Evolutionary conservation across 345 rosid genomes (phyloP), one percentile per base, ranked within the genome.

Genomic region (Rhizophora apiculata): DNA sequence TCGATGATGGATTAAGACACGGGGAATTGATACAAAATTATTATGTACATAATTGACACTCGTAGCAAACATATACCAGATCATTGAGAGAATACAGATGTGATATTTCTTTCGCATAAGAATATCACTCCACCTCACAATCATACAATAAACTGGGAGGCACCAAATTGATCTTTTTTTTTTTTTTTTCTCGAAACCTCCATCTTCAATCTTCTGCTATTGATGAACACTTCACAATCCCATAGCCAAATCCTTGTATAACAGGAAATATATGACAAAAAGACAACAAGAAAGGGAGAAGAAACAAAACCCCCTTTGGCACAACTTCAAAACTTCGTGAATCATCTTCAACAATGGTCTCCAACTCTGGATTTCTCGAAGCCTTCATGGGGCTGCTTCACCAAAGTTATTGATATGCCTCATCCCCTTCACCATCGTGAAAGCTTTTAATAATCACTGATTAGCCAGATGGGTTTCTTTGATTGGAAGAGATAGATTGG

Each of bases 291-390:
- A 78, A 26, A 61, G 87, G 89, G 62, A 81, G 83, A 80, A 83
- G 49, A 64, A 81, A 72, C 18, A 78, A 74, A 43, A 79, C 43
- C 60, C 76, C 60, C 52, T 80, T 81, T 0, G 79, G 78, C 6
- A 69, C 72, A 48, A 65, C 62, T 54, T 52, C 36, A 62, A 29
- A 43, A 53, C 64, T 37, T 61, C 70, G 48, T 51, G 75, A 32
- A 60, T 78, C 80, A 60, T 85, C 87, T 78, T 85, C 85, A 34
- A 69, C 39, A 74, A 83, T 85, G 6, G 89, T 80, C 76, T 85
- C 85, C 29, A 85, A 70, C 69, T 67, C 75, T 18, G 85, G 82
- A 63, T 5, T 57, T 49, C 43, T 69, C 16, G 81, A 79, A 61
- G 69, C 73, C 70, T 63, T 82, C 51, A 66, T 69, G 32, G 62